Conservation (phyloP, 306 rosid genomes). For the Quercus bicolor region DNA sequence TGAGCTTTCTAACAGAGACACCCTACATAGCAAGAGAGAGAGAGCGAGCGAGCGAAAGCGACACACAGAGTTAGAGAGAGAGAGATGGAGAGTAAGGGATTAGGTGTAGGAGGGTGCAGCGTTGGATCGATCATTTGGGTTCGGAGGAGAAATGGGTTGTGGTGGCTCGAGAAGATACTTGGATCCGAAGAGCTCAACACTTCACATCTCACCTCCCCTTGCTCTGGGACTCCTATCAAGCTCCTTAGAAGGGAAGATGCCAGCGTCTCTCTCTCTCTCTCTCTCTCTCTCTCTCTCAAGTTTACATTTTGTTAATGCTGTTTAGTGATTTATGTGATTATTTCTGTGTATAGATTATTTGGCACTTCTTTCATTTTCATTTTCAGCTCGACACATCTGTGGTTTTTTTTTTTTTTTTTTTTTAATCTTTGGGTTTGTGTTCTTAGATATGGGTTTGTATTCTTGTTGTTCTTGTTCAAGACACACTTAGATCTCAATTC, state of each 20-base stretch:
- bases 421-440: too few species aligned
- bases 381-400: too few species aligned
- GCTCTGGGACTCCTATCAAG: slow-evolving; percentile 62
- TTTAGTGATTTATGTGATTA: too few species aligned
- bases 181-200: slow-evolving; percentile 53
- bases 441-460: too few species aligned
- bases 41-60: not conserved
- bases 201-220: slow-evolving; percentile 62
- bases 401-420: too few species aligned
- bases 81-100: slow-evolving; percentile 41
- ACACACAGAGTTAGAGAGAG: not conserved
- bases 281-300: slow-evolving; percentile 1
- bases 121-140: slow-evolving; percentile 65
- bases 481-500: too few species aligned
- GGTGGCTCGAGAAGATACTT: slow-evolving; percentile 66
- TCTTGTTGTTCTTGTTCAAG: too few species aligned
- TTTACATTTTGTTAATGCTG: too few species aligned
- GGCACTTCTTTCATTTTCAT: too few species aligned
- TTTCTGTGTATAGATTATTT: too few species aligned
- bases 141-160: slow-evolving; percentile 56
- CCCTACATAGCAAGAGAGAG: not conserved
- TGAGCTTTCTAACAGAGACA: slow-evolving; percentile 8
- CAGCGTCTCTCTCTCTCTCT: too few species aligned
- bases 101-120: slow-evolving; percentile 38
- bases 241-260: slow-evolving; percentile 18